These are phyloP conservation scores for Kingdonia uniflora DNA, from an alignment of 164 flowering plant species.

Conservation along the genomic window DNA sequence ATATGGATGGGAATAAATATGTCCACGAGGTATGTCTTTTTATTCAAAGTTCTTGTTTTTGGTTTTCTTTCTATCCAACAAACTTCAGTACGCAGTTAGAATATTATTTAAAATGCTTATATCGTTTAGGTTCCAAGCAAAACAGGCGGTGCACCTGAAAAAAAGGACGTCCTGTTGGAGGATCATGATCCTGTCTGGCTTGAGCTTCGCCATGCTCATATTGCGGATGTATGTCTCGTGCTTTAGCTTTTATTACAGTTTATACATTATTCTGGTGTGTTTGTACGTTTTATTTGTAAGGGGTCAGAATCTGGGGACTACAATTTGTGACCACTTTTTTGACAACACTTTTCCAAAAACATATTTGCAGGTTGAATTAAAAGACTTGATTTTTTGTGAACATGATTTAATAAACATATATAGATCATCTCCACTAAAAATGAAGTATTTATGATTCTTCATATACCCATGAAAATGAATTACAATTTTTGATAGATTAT, in stretches of 20 bases:
- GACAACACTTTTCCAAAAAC: too few species aligned
- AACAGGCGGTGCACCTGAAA: constrained; percentile 68
- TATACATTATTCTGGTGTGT: neutral
- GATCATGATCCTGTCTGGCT: constrained; percentile 97
- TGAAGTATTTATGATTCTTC: too few species aligned
- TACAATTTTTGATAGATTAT: too few species aligned
- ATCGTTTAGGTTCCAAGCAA: constrained; percentile 62
- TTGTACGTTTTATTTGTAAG: too few species aligned
- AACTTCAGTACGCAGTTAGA: too few species aligned
- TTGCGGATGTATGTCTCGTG: constrained; percentile 75
- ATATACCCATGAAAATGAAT: too few species aligned
- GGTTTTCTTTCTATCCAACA: neutral
- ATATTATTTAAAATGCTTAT: neutral
- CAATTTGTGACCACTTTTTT: too few species aligned
- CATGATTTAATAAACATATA: too few species aligned
- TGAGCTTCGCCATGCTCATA: constrained; percentile 91
- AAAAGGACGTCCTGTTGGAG: constrained; percentile 86
- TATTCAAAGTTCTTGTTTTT: constrained; percentile 4
- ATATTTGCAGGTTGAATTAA: too few species aligned
- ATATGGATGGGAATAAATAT: constrained; percentile 92
- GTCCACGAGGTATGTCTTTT: constrained; percentile 62
- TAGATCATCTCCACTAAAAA: too few species aligned
- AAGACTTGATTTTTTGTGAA: too few species aligned
- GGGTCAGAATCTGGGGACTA: too few species aligned
- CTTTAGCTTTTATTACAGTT: neutral